A percentile compares a stretch with the other conserved stretches of the same genome.
Conservation (phyloP, 1,139 yeast genomes). For the Yamadazyma triangularis region DNA sequence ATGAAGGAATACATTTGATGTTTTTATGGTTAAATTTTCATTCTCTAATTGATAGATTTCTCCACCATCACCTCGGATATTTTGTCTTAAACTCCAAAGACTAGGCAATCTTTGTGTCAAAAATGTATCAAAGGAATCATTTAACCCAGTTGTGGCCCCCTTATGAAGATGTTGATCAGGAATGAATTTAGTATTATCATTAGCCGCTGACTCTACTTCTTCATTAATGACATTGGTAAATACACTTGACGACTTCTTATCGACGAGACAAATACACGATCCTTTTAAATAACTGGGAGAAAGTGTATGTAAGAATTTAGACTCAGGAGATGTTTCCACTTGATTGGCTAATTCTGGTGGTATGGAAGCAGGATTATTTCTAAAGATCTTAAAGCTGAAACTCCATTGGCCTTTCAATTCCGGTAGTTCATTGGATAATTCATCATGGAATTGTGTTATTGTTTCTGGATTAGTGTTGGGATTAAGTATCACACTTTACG, state of each 20-base stretch:
- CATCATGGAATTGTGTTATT: constrained; percentile 63
- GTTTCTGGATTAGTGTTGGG: constrained; percentile 60
- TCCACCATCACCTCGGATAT: constrained; percentile 77
- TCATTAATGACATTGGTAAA: constrained; percentile 37
- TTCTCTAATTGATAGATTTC: constrained; percentile 52
- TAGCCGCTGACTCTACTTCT: constrained; percentile 22
- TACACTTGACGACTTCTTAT: constrained; percentile 43
- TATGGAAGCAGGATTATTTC: constrained; percentile 54
- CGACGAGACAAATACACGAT: constrained; percentile 49
- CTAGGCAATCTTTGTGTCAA: constrained; percentile 59
- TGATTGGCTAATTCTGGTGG: constrained; percentile 33
- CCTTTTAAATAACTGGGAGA: constrained; percentile 51
- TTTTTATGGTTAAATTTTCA: constrained; percentile 44
- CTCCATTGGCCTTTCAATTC: constrained; percentile 57
- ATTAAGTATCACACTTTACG: constrained; percentile 45
- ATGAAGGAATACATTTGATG: constrained; percentile 70
- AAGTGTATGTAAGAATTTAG: constrained; percentile 53
- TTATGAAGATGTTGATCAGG: constrained; percentile 36
- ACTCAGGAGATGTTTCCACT: constrained; percentile 29
- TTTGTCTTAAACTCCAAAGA: constrained; percentile 67
- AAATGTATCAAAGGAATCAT: constrained; percentile 47
- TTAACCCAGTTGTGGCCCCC: constrained; percentile 47
- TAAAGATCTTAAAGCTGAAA: constrained; percentile 58
- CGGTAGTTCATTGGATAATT: constrained; percentile 60
- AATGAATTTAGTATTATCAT: constrained; percentile 20